These are phyloP conservation scores for Endoconidiophora laricicola DNA, from an alignment of 2,329 filamentous ascomycete genomes.

Conservation along the genomic window DNA sequence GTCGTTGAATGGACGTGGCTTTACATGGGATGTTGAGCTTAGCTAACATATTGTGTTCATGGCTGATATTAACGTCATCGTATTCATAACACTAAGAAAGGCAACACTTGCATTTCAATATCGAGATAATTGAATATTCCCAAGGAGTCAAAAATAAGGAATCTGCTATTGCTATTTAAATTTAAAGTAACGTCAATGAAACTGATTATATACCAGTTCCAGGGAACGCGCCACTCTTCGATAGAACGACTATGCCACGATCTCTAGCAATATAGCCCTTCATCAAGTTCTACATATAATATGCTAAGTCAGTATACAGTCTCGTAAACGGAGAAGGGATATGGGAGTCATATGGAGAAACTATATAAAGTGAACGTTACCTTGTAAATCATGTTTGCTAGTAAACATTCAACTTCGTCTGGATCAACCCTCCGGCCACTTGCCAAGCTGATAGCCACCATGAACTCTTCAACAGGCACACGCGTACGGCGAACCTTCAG, in stretches of 20 bases:
- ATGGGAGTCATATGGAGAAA: no score
- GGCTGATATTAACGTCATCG: no score
- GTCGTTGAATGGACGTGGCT: no score
- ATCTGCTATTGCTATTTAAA: no score
- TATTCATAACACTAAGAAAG: no score
- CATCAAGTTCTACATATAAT: conserved; percentile 55
- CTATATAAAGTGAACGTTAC: conserved; percentile 29
- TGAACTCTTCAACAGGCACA: conserved; percentile 70
- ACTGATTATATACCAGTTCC: conserved; percentile 52
- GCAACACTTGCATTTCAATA: no score
- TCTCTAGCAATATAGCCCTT: conserved; percentile 96
- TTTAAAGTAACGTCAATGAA: background rate
- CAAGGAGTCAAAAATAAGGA: no score
- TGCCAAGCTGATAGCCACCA: conserved; percentile 63
- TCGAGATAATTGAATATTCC: no score
- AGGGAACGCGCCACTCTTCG: conserved; percentile 84
- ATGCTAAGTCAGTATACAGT: background rate
- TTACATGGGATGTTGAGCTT: no score
- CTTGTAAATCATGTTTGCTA: conserved; percentile 98
- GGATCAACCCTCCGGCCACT: conserved; percentile 53
- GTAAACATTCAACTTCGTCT: conserved; percentile 87
- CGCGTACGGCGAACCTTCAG: conserved; percentile 47
- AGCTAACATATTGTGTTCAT: no score
- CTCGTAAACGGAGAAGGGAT: no score
- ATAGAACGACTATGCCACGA: conserved; percentile 76